Conservation (phyloP, 2,329 filamentous ascomycete genomes). For the Penicillium paneum region DNA sequence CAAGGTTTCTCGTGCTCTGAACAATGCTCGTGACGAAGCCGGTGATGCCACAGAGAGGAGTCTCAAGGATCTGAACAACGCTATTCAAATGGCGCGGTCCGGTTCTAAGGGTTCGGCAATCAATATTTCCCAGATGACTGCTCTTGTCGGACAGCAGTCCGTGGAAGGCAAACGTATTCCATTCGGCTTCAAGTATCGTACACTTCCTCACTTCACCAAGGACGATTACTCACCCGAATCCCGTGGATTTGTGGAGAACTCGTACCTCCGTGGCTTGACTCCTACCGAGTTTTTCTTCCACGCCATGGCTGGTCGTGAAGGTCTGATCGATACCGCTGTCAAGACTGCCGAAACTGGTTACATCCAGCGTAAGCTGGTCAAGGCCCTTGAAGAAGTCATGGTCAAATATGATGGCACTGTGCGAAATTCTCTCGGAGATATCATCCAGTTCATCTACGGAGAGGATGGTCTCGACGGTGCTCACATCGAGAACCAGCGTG, state of each 20-base stretch:
- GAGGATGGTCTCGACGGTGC: slow-evolving; percentile 95
- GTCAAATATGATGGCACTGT: slow-evolving; percentile 97
- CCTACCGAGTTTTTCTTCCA: slow-evolving; percentile 99
- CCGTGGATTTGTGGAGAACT: slow-evolving; percentile 97
- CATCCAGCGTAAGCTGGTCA: slow-evolving; percentile 96
- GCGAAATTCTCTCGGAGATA: slow-evolving; percentile 91
- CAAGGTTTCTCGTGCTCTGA: slow-evolving; percentile 89
- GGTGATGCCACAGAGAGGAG: slow-evolving; percentile 88
- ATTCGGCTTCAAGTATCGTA: slow-evolving; percentile 98
- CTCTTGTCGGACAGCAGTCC: slow-evolving; percentile 94
- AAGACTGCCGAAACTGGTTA: slow-evolving; percentile 99
- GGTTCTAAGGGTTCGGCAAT: slow-evolving; percentile 98
- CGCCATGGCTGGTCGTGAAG: slow-evolving; percentile 99
- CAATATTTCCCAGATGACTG: slow-evolving; percentile 99
- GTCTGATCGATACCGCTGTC: slow-evolving; percentile 98
- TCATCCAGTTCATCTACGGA: slow-evolving; percentile 95
- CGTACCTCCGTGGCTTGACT: slow-evolving; percentile 90
- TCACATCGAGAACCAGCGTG: slow-evolving; percentile 85
- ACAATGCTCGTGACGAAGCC: slow-evolving; percentile 93
- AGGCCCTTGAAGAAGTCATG: slow-evolving; percentile 95
- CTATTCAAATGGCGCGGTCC: slow-evolving; percentile 91
- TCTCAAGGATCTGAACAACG: slow-evolving; percentile 94
- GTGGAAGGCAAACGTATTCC: slow-evolving; percentile 98
- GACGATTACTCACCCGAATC: slow-evolving; percentile 98
- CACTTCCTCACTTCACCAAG: slow-evolving; percentile 96